Evolutionary conservation across 2,329 filamentous ascomycete genomes (phyloP).

Genomic region (Talaromyces atroroseus): DNA sequence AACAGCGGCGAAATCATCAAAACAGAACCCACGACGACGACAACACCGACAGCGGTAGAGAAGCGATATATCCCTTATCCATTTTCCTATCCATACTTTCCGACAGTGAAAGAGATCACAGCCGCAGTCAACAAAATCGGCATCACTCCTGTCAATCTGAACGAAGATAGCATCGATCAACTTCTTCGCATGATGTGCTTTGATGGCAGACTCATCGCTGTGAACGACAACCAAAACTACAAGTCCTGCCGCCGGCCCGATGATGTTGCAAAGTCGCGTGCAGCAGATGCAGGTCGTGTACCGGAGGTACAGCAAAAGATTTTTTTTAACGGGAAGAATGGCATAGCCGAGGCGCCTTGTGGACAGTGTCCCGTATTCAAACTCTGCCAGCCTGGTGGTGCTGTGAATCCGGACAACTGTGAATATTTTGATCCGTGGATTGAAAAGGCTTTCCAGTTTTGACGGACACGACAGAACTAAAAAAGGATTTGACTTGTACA

Average conservation of each 20-base stretch:
- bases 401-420: constrained; percentile 83
- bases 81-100: constrained; percentile 69
- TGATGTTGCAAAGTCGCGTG: constrained; percentile 17
- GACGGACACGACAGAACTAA: constrained; percentile 3
- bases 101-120: constrained; percentile 73
- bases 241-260: constrained; percentile 39
- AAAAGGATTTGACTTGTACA: neutral
- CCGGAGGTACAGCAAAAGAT: constrained; percentile 15
- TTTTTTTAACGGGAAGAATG: constrained; percentile 56
- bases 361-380: constrained; percentile 90
- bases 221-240: constrained; percentile 48
- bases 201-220: constrained; percentile 72
- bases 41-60: constrained; percentile 13
- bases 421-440: constrained; percentile 90
- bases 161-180: constrained; percentile 72
- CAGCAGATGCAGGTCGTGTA: constrained; percentile 15
- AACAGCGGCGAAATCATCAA: constrained; percentile 18
- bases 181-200: constrained; percentile 83
- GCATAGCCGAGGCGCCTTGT: constrained; percentile 83
- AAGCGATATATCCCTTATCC: constrained; percentile 48
- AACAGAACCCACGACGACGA: constrained; percentile 17
- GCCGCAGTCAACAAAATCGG: constrained; percentile 63
- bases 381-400: constrained; percentile 83
- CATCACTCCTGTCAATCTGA: constrained; percentile 65
- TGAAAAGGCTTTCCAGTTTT: constrained; percentile 36